These are phyloP conservation scores for Paecilomyces sp. DNA, from an alignment of 2,329 filamentous ascomycete genomes.

Conservation along the genomic window DNA sequence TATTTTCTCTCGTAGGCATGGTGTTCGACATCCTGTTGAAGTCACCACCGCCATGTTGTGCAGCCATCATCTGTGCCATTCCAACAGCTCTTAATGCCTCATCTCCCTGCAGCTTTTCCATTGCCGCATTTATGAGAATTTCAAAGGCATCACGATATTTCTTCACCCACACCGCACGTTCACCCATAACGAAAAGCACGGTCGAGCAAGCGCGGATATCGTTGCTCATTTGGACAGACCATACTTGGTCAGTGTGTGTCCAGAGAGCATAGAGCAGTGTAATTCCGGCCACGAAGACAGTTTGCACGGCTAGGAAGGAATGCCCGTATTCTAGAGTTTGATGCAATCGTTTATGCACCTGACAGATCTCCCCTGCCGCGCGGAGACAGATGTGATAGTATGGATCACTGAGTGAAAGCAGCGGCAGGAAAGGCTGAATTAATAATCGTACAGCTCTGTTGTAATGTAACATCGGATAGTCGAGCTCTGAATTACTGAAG, in stretches of 20 bases:
- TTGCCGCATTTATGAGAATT: conserved; percentile 39
- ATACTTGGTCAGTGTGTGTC: conserved; percentile 39
- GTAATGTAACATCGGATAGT: conserved; percentile 46
- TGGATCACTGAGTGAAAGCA: conserved; percentile 39
- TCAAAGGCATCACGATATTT: conserved; percentile 44
- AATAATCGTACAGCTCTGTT: conserved; percentile 44
- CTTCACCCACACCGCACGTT: conserved; percentile 42
- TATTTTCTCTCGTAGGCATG: conserved; percentile 11
- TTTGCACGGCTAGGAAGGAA: conserved; percentile 32
- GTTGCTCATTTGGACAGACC: conserved; percentile 44
- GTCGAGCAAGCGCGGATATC: conserved; percentile 44
- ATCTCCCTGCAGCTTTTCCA: conserved; percentile 39
- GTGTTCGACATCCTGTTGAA: conserved; percentile 5
- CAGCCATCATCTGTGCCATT: conserved; percentile 35
- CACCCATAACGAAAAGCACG: conserved; percentile 45
- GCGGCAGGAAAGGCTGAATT: conserved; percentile 44
- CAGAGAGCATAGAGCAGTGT: conserved; percentile 30
- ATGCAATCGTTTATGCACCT: conserved; percentile 30
- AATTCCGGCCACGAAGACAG: conserved; percentile 31
- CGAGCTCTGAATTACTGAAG: conserved; percentile 32
- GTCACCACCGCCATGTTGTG: conserved; percentile 18
- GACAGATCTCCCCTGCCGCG: conserved; percentile 30
- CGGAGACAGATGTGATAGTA: conserved; percentile 38
- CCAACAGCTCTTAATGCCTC: conserved; percentile 25
- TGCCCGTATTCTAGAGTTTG: conserved; percentile 33